These are phyloP conservation scores for Suhomyces xylopsoci DNA, from an alignment of 805 yeast species.

Conservation along the genomic window DNA sequence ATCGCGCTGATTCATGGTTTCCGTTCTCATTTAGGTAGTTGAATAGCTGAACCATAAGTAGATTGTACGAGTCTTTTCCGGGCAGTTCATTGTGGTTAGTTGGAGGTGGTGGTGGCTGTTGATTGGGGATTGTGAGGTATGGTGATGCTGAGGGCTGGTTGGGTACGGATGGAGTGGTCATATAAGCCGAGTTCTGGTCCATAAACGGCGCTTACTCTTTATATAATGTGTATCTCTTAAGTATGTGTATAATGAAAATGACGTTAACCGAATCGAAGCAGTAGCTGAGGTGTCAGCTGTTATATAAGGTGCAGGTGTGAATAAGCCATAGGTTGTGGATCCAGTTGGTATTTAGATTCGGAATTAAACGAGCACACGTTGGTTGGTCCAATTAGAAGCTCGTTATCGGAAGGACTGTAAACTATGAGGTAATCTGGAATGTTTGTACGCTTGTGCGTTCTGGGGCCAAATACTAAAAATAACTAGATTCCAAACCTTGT, in stretches of 20 bases:
- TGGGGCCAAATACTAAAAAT: background rate
- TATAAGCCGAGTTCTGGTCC: background rate
- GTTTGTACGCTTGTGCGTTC: background rate
- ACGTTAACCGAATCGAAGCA: background rate
- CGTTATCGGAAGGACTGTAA: background rate
- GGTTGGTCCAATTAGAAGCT: background rate
- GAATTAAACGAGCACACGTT: background rate
- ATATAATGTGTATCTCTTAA: background rate
- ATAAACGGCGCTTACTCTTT: background rate
- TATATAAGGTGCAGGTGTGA: background rate
- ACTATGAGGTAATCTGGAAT: background rate
- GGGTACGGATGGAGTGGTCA: background rate
- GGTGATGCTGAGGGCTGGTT: background rate
- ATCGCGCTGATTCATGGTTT: conserved; percentile 48
- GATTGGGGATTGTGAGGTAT: background rate
- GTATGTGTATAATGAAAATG: background rate
- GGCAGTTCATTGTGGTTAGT: background rate
- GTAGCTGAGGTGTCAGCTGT: background rate
- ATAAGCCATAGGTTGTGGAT: background rate
- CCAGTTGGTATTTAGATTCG: background rate
- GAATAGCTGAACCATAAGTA: conserved; percentile 51
- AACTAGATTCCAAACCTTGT: background rate
- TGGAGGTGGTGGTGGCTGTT: background rate
- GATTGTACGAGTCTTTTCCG: conserved; percentile 40
- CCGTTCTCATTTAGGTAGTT: conserved; percentile 48